Base-by-base conservation (phyloP, 2,329 filamentous ascomycete species). In the Neoscytalidium dimidiatum region DNA sequence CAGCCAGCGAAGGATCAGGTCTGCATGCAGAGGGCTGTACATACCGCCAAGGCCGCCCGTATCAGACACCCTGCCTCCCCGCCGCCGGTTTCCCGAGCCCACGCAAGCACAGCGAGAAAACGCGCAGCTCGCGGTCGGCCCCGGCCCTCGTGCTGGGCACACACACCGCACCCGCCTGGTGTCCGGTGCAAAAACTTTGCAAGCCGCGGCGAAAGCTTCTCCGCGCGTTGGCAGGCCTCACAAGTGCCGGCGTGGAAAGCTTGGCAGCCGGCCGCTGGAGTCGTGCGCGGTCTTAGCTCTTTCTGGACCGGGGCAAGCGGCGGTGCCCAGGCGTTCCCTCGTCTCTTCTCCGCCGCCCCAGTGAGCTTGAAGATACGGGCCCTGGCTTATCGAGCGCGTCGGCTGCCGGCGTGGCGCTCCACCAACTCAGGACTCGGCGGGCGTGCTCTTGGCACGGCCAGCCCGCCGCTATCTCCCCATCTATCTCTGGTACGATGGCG, bases 281-380 rank as follows among this genome's bases (percentile, higher is more conserved):
- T 58, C 53, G 38, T 21, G 26, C 33, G 53, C n/a, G 21, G 41
- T 14, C 56, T 60, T 60, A 9, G 56, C 56, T 60, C 56, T 60
- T 60, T 21, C 56, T 60, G 26, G 56, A 60, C 56, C 41, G 56
- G 56, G 41, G 41, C 29, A 60, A 60, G 56, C 56, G 56, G 56
- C 38, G 41, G 38, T n/a, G 38, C 41, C 56, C 38, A 46, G 28
- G 56, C 38, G 41, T 26, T n/a, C 26, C 41, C 56, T 26, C 31
- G 28, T 4, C 38, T 14, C 53, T 31, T 46, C 56, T 46, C 56
- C 56, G 26, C 56, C 41, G 38, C 52, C 14, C n/a, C 4, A 21
- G 41, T 31, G 56, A 60, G 56, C 56, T 60, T 60, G 56, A 26
- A 44, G 56, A 60, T 60, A 60, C 56, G 41, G 23, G 31, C 41